A percentile compares a stretch with the other conserved stretches of the same genome.
These are phyloP conservation scores for Trichosporon coremiiforme DNA, from an alignment of 1,284 basidiomycete genomes.

Conservation along the genomic window DNA sequence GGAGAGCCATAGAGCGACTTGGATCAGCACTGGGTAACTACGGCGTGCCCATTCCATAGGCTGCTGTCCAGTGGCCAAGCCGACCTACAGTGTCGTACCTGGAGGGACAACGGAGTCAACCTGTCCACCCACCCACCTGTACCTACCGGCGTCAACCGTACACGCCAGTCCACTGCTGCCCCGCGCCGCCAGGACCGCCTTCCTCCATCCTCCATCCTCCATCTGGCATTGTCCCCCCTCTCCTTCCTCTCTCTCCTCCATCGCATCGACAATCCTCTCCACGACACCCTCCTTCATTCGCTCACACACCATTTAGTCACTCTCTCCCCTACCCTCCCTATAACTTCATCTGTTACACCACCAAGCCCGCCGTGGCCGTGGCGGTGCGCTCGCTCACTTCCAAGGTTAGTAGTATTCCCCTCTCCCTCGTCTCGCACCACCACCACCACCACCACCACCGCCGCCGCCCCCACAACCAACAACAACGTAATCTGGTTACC, in stretches of 20 bases:
- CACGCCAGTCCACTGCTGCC: background rate
- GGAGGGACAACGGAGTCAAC: slow-evolving; percentile 5
- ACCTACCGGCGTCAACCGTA: background rate
- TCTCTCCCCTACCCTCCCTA: slow-evolving; percentile 15
- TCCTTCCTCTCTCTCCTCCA: background rate
- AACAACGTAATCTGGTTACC: background rate
- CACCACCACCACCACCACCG: background rate
- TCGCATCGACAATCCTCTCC: background rate
- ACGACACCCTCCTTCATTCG: slow-evolving; percentile 16
- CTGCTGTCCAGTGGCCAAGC: background rate
- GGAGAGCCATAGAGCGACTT: background rate
- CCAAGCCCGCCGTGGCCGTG: slow-evolving; percentile 11
- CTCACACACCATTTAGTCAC: slow-evolving; percentile 9
- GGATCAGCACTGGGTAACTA: background rate
- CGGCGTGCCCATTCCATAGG: background rate
- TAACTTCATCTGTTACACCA: background rate
- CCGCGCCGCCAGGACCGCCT: slow-evolving; percentile 6
- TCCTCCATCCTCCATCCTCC: background rate
- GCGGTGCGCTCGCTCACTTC: background rate
- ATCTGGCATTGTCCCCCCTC: background rate
- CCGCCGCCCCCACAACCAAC: background rate
- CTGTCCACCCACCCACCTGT: background rate
- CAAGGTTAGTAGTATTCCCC: background rate
- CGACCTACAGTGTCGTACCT: background rate
- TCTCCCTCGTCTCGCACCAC: background rate